phyloP scores from a whole-genome alignment of 331 rosid species.

The Cydonia oblonga region DNA sequence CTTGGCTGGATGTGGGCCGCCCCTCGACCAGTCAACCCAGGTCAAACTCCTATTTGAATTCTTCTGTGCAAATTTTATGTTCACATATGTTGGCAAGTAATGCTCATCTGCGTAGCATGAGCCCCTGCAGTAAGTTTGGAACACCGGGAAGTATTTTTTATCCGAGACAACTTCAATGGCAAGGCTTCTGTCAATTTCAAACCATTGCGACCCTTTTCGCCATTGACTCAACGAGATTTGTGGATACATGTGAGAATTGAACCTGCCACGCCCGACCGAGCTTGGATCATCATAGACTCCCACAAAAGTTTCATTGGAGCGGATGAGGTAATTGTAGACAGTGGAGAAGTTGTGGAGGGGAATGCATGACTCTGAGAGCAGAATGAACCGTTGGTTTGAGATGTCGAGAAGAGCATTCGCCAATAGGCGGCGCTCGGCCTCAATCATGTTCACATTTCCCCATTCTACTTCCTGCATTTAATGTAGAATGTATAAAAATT shows the following conservation, averaged over 20 bases:
- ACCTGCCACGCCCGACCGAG: slow-evolving; percentile 58
- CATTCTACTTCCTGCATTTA: slow-evolving; percentile 49
- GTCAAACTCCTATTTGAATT: slow-evolving; percentile 66
- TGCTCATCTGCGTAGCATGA: slow-evolving; percentile 71
- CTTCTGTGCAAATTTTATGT: slow-evolving; percentile 27
- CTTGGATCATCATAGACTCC: slow-evolving; percentile 43
- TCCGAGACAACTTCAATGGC: slow-evolving; percentile 52
- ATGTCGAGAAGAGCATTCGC: slow-evolving; percentile 76
- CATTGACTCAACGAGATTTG: slow-evolving; percentile 36
- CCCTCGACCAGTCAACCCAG: slow-evolving; percentile 87
- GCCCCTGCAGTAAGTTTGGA: slow-evolving; percentile 18
- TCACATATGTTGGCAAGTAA: slow-evolving; percentile 59
- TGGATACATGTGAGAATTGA: slow-evolving; percentile 39
- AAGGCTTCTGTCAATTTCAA: slow-evolving; percentile 48
- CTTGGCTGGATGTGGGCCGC: slow-evolving; percentile 60
- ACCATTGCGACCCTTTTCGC: slow-evolving; percentile 93
- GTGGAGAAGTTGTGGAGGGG: slow-evolving; percentile 74
- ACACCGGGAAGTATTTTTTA: slow-evolving; percentile 27
- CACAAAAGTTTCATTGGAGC: slow-evolving; percentile 39
- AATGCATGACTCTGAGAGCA: slow-evolving; percentile 62
- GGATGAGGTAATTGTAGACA: slow-evolving; percentile 43
- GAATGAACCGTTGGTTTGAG: slow-evolving; percentile 67
- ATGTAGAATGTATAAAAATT: not conserved
- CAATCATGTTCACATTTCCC: slow-evolving; percentile 76
- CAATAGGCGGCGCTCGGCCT: slow-evolving; percentile 66